Evolutionary conservation across 495 filamentous ascomycete genomes (phyloP).

Genomic region (Beverwykella pulmonaria): DNA sequence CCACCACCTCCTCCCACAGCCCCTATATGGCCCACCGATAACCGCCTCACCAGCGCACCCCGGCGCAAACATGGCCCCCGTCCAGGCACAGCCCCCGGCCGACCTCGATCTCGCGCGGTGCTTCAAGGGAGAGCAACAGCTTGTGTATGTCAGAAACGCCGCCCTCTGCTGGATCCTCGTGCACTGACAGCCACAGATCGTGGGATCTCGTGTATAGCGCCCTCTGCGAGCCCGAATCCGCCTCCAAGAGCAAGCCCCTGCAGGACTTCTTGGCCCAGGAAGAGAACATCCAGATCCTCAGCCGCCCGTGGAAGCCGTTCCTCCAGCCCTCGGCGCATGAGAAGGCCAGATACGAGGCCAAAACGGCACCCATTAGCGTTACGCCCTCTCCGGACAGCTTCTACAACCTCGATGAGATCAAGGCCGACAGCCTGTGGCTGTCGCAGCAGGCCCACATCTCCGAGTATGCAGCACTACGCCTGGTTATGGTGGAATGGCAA

Average conservation of each 20-base stretch:
- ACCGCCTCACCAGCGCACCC: conserved; percentile 20
- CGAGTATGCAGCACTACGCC: conserved; percentile 78
- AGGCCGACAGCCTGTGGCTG: conserved; percentile 83
- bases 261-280: conserved; percentile 65
- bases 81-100: not conserved
- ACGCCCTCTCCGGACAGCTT: conserved; percentile 66
- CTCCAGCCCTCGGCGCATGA: conserved; percentile 58
- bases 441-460: conserved; percentile 74
- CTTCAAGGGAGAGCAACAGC: conserved; percentile 35
- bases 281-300: conserved; percentile 66
- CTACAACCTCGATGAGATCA: conserved; percentile 79
- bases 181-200: conserved; percentile 56
- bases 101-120: conserved; percentile 30
- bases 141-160: conserved; percentile 24
- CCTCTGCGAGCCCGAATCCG: conserved; percentile 57
- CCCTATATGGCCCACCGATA: conserved; percentile 26
- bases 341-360: conserved; percentile 78
- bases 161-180: not conserved
- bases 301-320: conserved; percentile 66
- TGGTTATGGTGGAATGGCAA: conserved; percentile 84
- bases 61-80: conserved; percentile 37
- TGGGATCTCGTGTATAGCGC: conserved; percentile 74
- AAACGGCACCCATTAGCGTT: conserved; percentile 88
- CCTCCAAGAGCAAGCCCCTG: conserved; percentile 51
- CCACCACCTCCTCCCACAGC: not conserved